These are phyloP conservation scores for Vishniacozyma victoriae DNA, from an alignment of 768 basidiomycete species.

Conservation along the genomic window DNA sequence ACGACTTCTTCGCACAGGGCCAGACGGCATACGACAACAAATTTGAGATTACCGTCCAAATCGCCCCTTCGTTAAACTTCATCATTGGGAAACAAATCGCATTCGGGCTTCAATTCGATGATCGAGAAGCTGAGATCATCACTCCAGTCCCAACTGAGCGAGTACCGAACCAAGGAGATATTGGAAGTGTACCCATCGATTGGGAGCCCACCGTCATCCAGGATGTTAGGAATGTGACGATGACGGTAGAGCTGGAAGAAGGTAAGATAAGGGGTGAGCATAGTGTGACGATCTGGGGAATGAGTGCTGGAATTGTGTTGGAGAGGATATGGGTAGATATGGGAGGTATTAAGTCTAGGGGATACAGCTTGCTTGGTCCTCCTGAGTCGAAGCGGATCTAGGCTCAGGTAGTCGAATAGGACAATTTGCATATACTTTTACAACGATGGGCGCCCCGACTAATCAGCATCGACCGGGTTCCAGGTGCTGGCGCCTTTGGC, in stretches of 20 bases:
- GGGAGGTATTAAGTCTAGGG: conserved; percentile 23
- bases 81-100: conserved; percentile 18
- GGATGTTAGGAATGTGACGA: conserved; percentile 30
- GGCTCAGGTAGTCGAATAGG: not conserved
- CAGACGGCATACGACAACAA: conserved; percentile 1
- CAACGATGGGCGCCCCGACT: too few relatives aligned
- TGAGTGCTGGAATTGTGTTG: conserved; percentile 34
- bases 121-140: conserved; percentile 11
- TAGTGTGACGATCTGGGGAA: conserved; percentile 30
- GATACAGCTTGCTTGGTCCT: conserved; percentile 30
- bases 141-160: conserved; percentile 22
- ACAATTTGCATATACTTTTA: too few relatives aligned
- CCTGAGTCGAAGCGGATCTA: conserved; percentile 21
- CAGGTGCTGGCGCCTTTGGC: conserved; percentile 68
- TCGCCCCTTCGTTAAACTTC: conserved; percentile 35
- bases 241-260: not conserved
- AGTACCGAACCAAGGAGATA: too few relatives aligned
- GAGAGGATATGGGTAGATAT: conserved; percentile 33
- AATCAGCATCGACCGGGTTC: conserved; percentile 66
- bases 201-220: conserved; percentile 33
- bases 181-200: conserved; percentile 31
- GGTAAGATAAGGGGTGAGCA: too few relatives aligned
- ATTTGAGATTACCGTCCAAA: conserved; percentile 24
- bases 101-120: conserved; percentile 33
- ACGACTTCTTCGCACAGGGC: conserved; percentile 44